Percentiles rank a stretch among this genome's conserved stretches.
These are phyloP conservation scores for Vicia sativa DNA, from an alignment of 306 rosid species.

Conservation along the genomic window DNA sequence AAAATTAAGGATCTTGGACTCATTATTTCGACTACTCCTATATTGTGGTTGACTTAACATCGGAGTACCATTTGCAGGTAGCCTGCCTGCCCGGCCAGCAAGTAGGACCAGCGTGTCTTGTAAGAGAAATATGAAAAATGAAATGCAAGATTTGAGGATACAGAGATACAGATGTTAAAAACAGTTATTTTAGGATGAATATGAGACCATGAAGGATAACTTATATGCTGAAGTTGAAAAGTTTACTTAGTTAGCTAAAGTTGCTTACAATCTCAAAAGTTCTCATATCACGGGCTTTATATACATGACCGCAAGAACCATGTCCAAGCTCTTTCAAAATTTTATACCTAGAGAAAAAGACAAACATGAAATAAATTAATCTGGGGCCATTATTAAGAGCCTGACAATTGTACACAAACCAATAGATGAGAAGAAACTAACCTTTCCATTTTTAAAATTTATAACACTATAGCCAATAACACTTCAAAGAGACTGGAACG, in stretches of 20 bases:
- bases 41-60: neutral
- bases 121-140: neutral
- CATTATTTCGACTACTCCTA: too few species aligned
- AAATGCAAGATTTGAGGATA: neutral
- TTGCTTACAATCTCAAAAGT: conserved; percentile 72
- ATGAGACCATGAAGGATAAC: conserved; percentile 19
- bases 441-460: conserved; percentile 72
- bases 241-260: conserved; percentile 27
- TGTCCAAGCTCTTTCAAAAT: conserved; percentile 87
- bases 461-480: conserved; percentile 49
- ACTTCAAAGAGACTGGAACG: conserved; percentile 56
- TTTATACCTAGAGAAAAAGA: conserved; percentile 55
- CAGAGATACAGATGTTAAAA: neutral
- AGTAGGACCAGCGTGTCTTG: neutral
- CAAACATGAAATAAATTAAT: conserved; percentile 16
- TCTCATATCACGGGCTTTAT: conserved; percentile 70
- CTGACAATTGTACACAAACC: conserved; percentile 12
- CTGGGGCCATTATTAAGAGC: conserved; percentile 32
- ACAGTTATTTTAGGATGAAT: neutral
- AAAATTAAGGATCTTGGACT: neutral
- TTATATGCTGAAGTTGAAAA: conserved; percentile 28
- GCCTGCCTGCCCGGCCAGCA: neutral
- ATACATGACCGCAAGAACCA: conserved; percentile 90
- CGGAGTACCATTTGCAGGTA: neutral
- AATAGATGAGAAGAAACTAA: conserved; percentile 40